A percentile compares a stretch with the other conserved stretches of the same genome.
These are phyloP conservation scores for Margaritispora aquatica DNA, from an alignment of 495 filamentous ascomycete genomes.

Conservation along the genomic window DNA sequence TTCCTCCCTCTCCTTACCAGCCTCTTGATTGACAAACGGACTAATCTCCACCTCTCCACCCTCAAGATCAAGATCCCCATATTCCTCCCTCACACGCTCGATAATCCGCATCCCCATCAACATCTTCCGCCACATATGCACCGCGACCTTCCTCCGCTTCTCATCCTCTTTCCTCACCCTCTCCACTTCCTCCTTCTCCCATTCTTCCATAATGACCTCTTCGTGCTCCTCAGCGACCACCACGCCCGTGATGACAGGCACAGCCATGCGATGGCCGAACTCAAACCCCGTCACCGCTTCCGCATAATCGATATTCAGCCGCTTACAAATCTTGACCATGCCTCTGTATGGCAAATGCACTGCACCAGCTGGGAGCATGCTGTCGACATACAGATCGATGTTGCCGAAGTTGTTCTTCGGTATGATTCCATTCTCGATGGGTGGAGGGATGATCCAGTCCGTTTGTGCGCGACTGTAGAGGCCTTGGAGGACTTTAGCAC, in stretches of 20 bases:
- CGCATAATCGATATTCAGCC: constrained; percentile 80
- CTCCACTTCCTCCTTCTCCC: constrained; percentile 76
- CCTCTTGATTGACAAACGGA: constrained; percentile 25
- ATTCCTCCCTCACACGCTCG: constrained; percentile 71
- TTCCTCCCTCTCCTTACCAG: constrained; percentile 13
- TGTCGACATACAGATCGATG: constrained; percentile 90
- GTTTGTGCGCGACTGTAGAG: constrained; percentile 84
- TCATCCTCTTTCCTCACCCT: constrained; percentile 70
- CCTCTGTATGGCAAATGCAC: constrained; percentile 77
- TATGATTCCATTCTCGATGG: constrained; percentile 74
- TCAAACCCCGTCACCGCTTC: constrained; percentile 97
- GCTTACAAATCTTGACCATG: constrained; percentile 71
- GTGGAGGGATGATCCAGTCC: constrained; percentile 85
- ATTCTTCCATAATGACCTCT: constrained; percentile 68
- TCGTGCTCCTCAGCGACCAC: constrained; percentile 79
- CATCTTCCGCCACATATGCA: constrained; percentile 82
- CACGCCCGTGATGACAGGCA: constrained; percentile 85
- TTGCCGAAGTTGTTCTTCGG: constrained; percentile 95
- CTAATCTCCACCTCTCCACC: constrained; percentile 36
- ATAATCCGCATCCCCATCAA: constrained; percentile 77
- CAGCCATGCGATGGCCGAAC: constrained; percentile 87
- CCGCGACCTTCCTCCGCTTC: constrained; percentile 67
- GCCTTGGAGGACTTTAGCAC: constrained; percentile 79
- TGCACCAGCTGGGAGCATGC: constrained; percentile 86
- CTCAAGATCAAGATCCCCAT: constrained; percentile 50